Percentiles rank a stretch among this genome's conserved stretches.
These are phyloP conservation scores for Glutinoglossum americanum DNA, from an alignment of 495 filamentous ascomycete species.

Conservation along the genomic window DNA sequence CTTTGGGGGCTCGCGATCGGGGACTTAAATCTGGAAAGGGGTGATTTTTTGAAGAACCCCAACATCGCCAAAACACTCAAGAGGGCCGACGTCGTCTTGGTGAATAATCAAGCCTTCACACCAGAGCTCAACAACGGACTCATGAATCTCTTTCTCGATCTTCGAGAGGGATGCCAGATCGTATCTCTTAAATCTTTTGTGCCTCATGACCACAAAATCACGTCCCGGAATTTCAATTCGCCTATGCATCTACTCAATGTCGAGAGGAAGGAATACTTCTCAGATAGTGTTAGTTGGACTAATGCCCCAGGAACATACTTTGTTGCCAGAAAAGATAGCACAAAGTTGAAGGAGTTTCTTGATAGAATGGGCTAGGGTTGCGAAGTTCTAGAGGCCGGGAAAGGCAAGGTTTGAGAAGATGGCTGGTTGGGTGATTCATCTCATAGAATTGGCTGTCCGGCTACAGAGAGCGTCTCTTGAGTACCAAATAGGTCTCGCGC, in stretches of 20 bases:
- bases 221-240: constrained; percentile 44
- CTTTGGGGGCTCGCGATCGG: constrained; percentile 78
- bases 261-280: constrained; percentile 54
- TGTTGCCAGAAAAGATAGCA: constrained; percentile 65
- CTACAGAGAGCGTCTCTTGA: background rate
- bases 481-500: background rate
- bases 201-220: constrained; percentile 44
- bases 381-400: background rate
- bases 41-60: constrained; percentile 62
- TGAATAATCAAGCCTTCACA: constrained; percentile 93
- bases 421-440: background rate
- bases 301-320: constrained; percentile 64
- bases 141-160: constrained; percentile 76
- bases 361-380: constrained; percentile 11
- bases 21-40: constrained; percentile 54
- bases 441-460: background rate
- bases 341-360: constrained; percentile 25
- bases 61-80: constrained; percentile 50
- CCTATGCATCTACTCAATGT: constrained; percentile 61
- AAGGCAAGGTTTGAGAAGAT: background rate
- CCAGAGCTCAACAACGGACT: constrained; percentile 68
- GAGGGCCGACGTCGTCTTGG: constrained; percentile 75
- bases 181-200: constrained; percentile 72
- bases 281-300: constrained; percentile 80
- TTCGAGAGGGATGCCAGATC: constrained; percentile 78